A percentile compares a stretch with the other conserved stretches of the same genome.
Conservation (phyloP, 1,284 basidiomycete genomes). For the Ustilago cynodontis region DNA sequence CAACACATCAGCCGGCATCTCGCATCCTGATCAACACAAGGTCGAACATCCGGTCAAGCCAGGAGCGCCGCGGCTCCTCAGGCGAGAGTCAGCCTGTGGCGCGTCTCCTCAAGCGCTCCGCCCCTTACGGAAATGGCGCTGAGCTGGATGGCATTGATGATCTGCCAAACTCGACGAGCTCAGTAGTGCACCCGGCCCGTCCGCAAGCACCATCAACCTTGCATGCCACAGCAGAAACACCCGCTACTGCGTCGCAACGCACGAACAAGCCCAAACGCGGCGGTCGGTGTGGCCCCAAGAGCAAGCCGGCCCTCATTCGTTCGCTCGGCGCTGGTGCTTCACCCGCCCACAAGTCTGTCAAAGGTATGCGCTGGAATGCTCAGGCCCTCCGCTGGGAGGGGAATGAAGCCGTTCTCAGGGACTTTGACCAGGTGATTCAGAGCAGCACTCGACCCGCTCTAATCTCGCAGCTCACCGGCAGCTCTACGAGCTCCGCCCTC, state of each 20-base stretch:
- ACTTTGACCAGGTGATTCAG: conserved; percentile 85
- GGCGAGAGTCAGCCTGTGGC: conserved; percentile 63
- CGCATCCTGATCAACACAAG: conserved; percentile 40
- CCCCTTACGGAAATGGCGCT: conserved; percentile 89
- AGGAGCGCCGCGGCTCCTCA: conserved; percentile 21
- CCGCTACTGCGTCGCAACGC: not conserved
- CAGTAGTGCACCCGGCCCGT: conserved; percentile 18
- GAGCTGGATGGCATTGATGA: conserved; percentile 93
- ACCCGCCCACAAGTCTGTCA: conserved; percentile 42
- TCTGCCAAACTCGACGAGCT: conserved; percentile 77
- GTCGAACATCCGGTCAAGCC: conserved; percentile 16
- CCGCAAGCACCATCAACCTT: conserved; percentile 10
- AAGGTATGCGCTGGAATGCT: conserved; percentile 96
- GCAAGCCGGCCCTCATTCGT: conserved; percentile 54
- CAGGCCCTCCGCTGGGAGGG: conserved; percentile 91
- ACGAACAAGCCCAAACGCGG: conserved; percentile 25
- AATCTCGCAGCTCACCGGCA: conserved; percentile 73
- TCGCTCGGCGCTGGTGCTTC: conserved; percentile 49
- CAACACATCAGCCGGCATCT: conserved; percentile 19
- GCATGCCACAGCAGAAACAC: not conserved
- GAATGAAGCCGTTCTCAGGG: conserved; percentile 87
- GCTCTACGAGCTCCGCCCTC: conserved; percentile 43
- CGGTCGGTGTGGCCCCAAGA: conserved; percentile 72
- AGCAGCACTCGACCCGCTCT: conserved; percentile 92
- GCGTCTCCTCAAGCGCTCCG: conserved; percentile 81